Evolutionary conservation across 768 basidiomycete species (phyloP), one percentile per base, ranked within the genome.

Genomic region (Boletus barrowsii): DNA sequence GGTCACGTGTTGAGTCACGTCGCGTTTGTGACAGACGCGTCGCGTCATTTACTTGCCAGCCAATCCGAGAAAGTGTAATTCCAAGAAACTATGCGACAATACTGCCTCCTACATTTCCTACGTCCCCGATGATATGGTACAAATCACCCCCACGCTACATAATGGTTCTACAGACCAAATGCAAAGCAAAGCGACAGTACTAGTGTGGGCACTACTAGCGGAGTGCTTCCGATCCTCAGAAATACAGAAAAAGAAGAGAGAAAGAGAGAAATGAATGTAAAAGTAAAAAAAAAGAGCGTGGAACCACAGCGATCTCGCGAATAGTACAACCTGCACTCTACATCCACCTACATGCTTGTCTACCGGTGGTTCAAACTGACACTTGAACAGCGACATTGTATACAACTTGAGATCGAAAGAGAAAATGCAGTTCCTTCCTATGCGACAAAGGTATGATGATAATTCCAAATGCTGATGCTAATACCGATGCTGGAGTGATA

Each of bases 1-100:
- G 17, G 22, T 57, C 68, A 69, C 63, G 65, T 71, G 68, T 3
- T 10, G 0, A 15, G 69, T 71, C 69, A 71, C 67, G 45, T 5
- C 68, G 67, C 57, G 68, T 71, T 42, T 13, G 59, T 57, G 60
- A 64, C 60, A 41, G 55, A 40, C 67, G 67, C 67, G 67, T 58
- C 60, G 54, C 58, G 59, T 55, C 44, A 49, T 42, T 46, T 24
- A 6, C 7, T 40, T 44, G 42, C 39, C 60, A 47, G 26, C 22
- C 35, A 29, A 49, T 40, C 5, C 11, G 43, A 61, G 20, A 47
- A 13, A 22, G 3, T n/a, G 24, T 26, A 32, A 57, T 55, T 58
- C 50, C 55, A 68, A 63, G 59, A 66, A 66, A 66, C 41, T 61
- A 44, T 45, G 47, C 49, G 51, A 54, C 33, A 35, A 13, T 35